Evolutionary conservation across 495 filamentous ascomycete species (phyloP).

Genomic region (Massariosphaeria phaeospora): DNA sequence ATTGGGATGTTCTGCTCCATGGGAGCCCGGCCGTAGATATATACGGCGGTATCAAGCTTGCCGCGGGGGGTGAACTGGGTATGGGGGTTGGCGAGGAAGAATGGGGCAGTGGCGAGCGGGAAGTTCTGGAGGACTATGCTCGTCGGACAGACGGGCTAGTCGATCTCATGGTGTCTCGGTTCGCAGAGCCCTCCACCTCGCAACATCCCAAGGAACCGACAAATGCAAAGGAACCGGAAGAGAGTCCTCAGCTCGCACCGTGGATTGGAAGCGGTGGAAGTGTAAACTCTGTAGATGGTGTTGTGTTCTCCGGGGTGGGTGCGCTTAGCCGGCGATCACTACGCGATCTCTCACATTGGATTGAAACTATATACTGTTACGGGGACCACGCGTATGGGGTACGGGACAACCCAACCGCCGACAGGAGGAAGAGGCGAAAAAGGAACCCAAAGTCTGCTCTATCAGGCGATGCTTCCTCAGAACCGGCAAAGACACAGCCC

Average conservation of each 20-base stretch:
- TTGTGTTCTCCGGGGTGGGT: constrained; percentile 75
- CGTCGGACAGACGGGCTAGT: constrained; percentile 61
- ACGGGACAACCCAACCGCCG: constrained; percentile 61
- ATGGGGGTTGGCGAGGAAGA: constrained; percentile 93
- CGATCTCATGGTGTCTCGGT: constrained; percentile 81
- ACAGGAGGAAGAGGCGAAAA: constrained; percentile 36
- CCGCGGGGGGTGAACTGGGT: constrained; percentile 84
- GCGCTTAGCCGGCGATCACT: constrained; percentile 61
- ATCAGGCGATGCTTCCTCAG: constrained; percentile 2
- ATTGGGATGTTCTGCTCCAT: constrained; percentile 84
- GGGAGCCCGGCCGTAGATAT: constrained; percentile 80
- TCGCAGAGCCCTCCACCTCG: constrained; percentile 53
- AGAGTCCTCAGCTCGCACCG: constrained; percentile 31
- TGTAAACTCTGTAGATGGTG: constrained; percentile 68
- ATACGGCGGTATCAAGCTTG: constrained; percentile 80
- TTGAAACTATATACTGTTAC: constrained; percentile 73
- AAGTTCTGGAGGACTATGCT: constrained; percentile 82
- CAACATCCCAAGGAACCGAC: constrained; percentile 13
- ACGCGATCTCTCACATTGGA: constrained; percentile 67
- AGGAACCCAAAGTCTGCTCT: constrained; percentile 9
- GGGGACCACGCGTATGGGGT: constrained; percentile 79
- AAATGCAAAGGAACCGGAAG: constrained; percentile 1
- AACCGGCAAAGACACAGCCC: background rate
- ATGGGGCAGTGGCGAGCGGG: constrained; percentile 83
- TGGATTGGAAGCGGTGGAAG: constrained; percentile 66